Percentiles rank a stretch among this genome's conserved stretches.
These are phyloP conservation scores for Cytospora chrysosperma DNA, from an alignment of 2,329 filamentous ascomycete species.

Conservation along the genomic window DNA sequence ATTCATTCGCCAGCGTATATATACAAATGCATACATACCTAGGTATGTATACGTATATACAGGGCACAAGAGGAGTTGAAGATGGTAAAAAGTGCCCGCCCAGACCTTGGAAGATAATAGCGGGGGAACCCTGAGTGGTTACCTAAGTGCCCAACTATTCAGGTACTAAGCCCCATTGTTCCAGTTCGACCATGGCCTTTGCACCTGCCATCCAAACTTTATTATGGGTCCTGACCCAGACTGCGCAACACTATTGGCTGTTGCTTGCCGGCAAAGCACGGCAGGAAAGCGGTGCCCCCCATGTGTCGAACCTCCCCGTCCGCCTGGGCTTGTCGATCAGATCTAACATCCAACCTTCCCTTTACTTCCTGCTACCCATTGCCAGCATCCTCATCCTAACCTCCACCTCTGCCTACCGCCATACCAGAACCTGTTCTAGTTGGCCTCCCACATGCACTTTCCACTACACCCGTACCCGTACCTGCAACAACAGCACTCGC, in stretches of 20 bases:
- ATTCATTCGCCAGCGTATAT: no score
- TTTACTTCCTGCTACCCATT: background rate
- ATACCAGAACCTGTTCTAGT: background rate
- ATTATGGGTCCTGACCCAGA: background rate
- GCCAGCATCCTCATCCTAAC: background rate
- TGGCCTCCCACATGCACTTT: background rate
- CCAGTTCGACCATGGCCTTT: background rate
- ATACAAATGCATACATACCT: background rate
- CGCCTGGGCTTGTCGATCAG: constrained; percentile 4
- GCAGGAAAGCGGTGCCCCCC: constrained; percentile 8
- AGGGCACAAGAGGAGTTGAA: background rate
- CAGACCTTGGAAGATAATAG: background rate
- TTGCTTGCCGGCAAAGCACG: background rate
- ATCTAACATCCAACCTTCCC: constrained; percentile 4
- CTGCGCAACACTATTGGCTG: background rate
- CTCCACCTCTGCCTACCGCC: background rate
- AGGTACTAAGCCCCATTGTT: background rate
- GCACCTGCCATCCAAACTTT: constrained; percentile 9
- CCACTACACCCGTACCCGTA: background rate
- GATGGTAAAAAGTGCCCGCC: no score
- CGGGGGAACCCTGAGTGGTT: background rate
- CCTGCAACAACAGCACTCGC: background rate
- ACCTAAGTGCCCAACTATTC: background rate
- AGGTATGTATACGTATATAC: background rate
- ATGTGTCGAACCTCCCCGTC: background rate